Base-by-base conservation (phyloP, 129 eudicot species). In the Flaveria sonorensis region DNA sequence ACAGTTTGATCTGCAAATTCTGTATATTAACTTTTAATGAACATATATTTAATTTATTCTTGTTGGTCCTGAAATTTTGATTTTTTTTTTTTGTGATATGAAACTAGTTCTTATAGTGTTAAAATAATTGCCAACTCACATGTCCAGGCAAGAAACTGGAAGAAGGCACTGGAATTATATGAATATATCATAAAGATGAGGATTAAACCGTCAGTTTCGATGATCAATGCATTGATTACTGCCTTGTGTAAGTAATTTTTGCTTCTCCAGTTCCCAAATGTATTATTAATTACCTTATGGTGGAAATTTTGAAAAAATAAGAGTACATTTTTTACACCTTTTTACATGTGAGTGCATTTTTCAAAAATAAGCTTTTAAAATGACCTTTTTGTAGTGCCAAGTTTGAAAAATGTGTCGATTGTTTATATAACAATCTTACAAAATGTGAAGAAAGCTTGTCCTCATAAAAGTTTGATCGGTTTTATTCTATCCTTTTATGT, bases 181-280 rank as follows among this genome's bases (percentile, higher is more conserved):
- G 97, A 95, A 79, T 87, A 92, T 66, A 76, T 88, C 73, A 87
- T 85, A 80, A 59, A 73, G 77, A 74, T 77, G 84, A 86, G 81
- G 70, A 73, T 95, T 85, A 91, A 82, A 84, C 97, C 96, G 36
- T 76, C 87, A 46, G 92, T 91, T 77, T 82, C 99, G 43, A 86
- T 88, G 87, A 86, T 95, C 87, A 95, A 95, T 86, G 99, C 99
- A 26, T 81, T 91, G 77, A 86, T 95, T 46, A 95, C 99, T 56
- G 87, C 94, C 69, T 87, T 95, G 51, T 95, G 99, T 95, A 95
- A 86, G 99, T 89, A 75, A 59, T 32, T n/a, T 71, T 68, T 55
- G 60, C 73, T 64, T 63, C 46, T 53, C 28, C 53, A 60, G 20
- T 71, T 71, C 28, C 72, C 53, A 71, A 51, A 46, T 14, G 26